Evolutionary conservation across 2,329 filamentous ascomycete species (phyloP), one percentile per base, ranked within the genome.

Genomic region (Lecanoromycetidae sp.): DNA sequence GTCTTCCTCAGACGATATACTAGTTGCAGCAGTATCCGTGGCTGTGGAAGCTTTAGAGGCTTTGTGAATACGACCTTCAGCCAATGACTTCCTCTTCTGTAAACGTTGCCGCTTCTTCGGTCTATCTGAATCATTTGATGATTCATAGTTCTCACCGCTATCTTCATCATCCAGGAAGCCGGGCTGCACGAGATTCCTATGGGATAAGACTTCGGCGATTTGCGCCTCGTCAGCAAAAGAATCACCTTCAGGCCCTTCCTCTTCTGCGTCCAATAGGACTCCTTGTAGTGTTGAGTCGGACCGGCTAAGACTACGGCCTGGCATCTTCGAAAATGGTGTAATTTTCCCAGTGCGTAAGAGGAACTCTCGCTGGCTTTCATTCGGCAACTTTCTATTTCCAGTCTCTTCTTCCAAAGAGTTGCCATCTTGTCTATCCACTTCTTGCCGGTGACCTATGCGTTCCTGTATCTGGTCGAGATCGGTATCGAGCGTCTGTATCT

Each of bases 301-400:
- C 3, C 75, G 77, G 23, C 76, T 70, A 3, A 71, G 59, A 20
- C 58, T 71, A 1, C 79, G 72, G 12, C 77, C 73, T 22, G 79
- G 79, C 56, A 94, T 76, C 53, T 82, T 84, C 6, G 87, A 84
- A 59, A 98, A 98, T 0, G 91, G 91, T 0, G 91, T 98, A 56
- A 98, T 96, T 66, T 96, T 96, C 52, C 91, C 91, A 0, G 90
- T 98, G 23, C 91, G 80, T 40, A 98, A 91, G 38, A 98, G 75
- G 61, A 84, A 98, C 38, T 94, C 88, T 42, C 88, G 78, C 51
- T 86, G 80, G 20, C 77, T 87, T 67, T 96, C 91, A 51, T 84
- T 84, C 1, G 84, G 79, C 48, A 90, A 66, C 45, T 77, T 78
- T 39, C 48, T 29, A 37, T 53, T 55, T 49, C 66, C 68, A 4